Percentiles rank a stretch among this genome's conserved stretches.
phyloP scores from a whole-genome alignment of 192 early-diverging fungal species.

The Lobosporangium transversale region DNA sequence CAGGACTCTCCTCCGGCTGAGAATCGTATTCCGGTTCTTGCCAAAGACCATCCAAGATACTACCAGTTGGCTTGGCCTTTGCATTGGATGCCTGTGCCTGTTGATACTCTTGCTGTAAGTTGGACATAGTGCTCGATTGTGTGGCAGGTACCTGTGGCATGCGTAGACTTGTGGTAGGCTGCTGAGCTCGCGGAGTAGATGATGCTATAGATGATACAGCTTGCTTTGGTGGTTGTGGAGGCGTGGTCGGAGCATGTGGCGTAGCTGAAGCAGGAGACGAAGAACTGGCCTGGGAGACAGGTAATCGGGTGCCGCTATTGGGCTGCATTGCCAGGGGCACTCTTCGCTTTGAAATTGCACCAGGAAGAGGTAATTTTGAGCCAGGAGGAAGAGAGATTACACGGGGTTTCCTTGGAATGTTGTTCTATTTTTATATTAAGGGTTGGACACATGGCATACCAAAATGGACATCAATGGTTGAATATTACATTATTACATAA shows the following conservation, averaged over 20 bases:
- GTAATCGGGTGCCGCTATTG: constrained; percentile 15
- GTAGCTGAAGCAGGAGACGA: no score
- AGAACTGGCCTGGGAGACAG: no score
- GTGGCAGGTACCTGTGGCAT: constrained; percentile 24
- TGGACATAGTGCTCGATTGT: not conserved
- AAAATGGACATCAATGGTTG: not conserved
- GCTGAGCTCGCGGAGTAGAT: not conserved
- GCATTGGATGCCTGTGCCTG: not conserved
- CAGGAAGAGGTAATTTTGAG: constrained; percentile 34
- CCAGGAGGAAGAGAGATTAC: constrained; percentile 40
- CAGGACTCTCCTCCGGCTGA: constrained; percentile 35
- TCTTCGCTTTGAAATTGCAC: constrained; percentile 14
- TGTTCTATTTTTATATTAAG: constrained; percentile 21
- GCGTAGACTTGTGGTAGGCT: constrained; percentile 15
- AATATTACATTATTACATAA: no score
- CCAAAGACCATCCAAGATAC: constrained; percentile 41
- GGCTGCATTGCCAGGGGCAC: constrained; percentile 28
- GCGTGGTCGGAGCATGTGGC: constrained; percentile 3
- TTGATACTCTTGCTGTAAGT: not conserved
- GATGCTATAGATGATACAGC: not conserved
- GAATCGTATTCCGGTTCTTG: constrained; percentile 26
- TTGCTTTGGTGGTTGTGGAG: constrained; percentile 3
- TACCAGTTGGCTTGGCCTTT: constrained; percentile 5
- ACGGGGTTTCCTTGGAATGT: constrained; percentile 45
- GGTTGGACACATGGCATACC: no score